These are phyloP conservation scores for Sphenostylis stenocarpa DNA, from an alignment of 306 rosid species.

Conservation along the genomic window DNA sequence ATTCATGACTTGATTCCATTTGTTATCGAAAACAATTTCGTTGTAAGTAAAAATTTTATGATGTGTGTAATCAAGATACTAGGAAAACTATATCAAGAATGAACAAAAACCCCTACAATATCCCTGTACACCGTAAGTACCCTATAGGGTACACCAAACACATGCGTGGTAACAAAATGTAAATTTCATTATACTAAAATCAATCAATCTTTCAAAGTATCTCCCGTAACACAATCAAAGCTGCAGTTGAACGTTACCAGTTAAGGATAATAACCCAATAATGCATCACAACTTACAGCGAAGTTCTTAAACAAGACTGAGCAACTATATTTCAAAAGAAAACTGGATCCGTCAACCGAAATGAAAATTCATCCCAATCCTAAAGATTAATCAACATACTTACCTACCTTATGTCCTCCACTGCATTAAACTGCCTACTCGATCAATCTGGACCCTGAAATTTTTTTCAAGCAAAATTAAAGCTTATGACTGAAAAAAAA, in stretches of 20 bases:
- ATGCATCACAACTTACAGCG: conserved; percentile 41
- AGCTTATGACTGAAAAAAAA: conserved; percentile 50
- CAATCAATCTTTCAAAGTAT: conserved; percentile 17
- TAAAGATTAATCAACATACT: conserved; percentile 46
- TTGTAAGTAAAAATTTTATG: not conserved
- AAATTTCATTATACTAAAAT: not conserved
- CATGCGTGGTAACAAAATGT: not conserved
- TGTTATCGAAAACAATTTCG: not conserved
- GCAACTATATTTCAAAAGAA: conserved; percentile 27
- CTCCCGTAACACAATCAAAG: conserved; percentile 13
- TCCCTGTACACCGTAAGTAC: not conserved
- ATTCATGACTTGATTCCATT: too few relatives aligned
- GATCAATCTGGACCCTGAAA: conserved; percentile 74
- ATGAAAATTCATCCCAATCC: conserved; percentile 31
- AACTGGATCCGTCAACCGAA: conserved; percentile 17
- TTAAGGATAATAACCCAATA: conserved; percentile 19
- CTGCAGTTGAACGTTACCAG: conserved; percentile 16
- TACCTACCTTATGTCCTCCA: conserved; percentile 57
- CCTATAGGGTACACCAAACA: not conserved
- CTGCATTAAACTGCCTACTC: conserved; percentile 56
- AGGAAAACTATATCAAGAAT: not conserved
- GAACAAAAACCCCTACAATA: not conserved
- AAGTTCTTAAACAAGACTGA: conserved; percentile 44
- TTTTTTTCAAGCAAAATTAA: conserved; percentile 57
- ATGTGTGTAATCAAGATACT: not conserved